phyloP scores from a whole-genome alignment of 2,329 filamentous ascomycete species.

The Botrytis elliptica region DNA sequence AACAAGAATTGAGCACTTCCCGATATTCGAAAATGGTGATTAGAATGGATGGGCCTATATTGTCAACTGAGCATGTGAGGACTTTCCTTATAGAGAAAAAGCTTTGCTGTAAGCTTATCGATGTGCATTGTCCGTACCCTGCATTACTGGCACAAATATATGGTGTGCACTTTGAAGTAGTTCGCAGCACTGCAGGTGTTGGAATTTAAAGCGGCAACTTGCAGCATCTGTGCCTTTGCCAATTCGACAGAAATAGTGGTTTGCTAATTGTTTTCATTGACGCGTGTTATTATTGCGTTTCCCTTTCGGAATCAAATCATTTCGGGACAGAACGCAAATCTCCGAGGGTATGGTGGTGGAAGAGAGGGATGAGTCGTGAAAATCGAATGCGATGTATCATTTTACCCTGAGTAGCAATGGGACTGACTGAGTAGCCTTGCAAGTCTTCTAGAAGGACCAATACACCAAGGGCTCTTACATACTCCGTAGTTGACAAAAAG shows the following conservation, averaged over 20 bases:
- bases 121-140: not conserved
- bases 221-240: not conserved
- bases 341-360: not conserved
- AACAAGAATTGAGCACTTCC: not conserved
- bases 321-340: not conserved
- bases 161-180: not conserved
- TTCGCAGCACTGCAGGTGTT: not conserved
- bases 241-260: not conserved
- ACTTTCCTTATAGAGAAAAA: not conserved
- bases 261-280: not conserved
- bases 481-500: not conserved
- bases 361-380: not conserved
- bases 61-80: not conserved
- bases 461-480: not conserved
- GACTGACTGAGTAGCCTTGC: not conserved
- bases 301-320: not conserved
- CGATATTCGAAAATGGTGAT: not conserved
- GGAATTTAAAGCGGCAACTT: not conserved
- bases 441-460: slow-evolving; percentile 1
- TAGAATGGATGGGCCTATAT: not conserved
- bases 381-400: not conserved
- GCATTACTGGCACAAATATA: not conserved
- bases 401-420: not conserved
- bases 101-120: not conserved
- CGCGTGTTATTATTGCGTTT: not conserved